A percentile compares a stretch with the other conserved stretches of the same genome.
Conservation (phyloP, 2,329 filamentous ascomycete species). For the Arthrobotrys sinensis region DNA sequence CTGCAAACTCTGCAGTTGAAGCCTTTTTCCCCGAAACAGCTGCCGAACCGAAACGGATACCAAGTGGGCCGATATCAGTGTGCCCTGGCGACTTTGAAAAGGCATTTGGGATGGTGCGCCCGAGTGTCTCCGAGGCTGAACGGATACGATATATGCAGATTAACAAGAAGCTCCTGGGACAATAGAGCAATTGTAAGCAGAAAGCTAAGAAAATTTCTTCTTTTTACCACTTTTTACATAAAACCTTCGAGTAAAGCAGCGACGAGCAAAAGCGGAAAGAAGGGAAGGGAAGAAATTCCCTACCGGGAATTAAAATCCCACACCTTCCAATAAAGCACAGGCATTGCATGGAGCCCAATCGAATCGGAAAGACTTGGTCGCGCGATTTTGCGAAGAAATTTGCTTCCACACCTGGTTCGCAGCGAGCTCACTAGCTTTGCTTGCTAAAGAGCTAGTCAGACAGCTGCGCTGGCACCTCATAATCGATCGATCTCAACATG, state of each 20-base stretch:
- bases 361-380: constrained; percentile 36
- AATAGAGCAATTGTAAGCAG: constrained; percentile 22
- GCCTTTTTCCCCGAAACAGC: constrained; percentile 47
- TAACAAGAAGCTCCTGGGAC: constrained; percentile 45
- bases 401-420: constrained; percentile 27
- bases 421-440: constrained; percentile 30
- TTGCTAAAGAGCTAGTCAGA: constrained; percentile 24
- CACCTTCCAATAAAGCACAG: constrained; percentile 38
- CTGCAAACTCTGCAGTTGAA: constrained; percentile 67
- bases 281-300: constrained; percentile 16
- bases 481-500: constrained; percentile 37
- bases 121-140: constrained; percentile 65
- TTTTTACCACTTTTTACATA: constrained; percentile 12
- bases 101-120: constrained; percentile 68
- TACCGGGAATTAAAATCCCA: constrained; percentile 30
- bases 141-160: constrained; percentile 52
- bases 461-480: constrained; percentile 49
- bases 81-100: constrained; percentile 68
- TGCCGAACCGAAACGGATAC: constrained; percentile 3
- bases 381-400: constrained; percentile 59
- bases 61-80: constrained; percentile 28
- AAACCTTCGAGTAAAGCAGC: constrained; percentile 16
- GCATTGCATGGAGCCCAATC: constrained; percentile 14
- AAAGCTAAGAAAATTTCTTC: constrained; percentile 27
- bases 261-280: constrained; percentile 11